Conservation (phyloP, 208 protist genomes). For the Polymyxa betae region DNA sequence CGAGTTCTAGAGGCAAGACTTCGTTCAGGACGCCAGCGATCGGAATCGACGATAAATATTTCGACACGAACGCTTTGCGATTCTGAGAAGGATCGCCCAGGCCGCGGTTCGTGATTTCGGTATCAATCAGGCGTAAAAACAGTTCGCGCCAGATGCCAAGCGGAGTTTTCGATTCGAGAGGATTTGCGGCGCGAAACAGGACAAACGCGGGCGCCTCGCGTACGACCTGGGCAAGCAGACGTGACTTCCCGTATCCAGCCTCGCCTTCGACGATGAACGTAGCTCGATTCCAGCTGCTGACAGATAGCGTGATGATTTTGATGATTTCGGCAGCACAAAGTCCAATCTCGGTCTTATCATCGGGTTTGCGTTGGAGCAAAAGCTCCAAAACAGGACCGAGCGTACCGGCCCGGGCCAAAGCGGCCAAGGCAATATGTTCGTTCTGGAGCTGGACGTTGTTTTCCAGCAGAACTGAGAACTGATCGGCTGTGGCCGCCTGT, state of each 20-base stretch:
- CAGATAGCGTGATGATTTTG: neutral
- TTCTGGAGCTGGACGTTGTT: neutral
- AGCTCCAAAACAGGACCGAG: neutral
- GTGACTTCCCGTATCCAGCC: conserved; percentile 26
- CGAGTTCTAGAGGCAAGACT: conserved; percentile 5
- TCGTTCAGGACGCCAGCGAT: conserved; percentile 38
- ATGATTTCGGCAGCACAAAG: conserved; percentile 4
- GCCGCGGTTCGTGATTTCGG: conserved; percentile 6
- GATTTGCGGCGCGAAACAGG: conserved; percentile 10
- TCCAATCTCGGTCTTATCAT: neutral
- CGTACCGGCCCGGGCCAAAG: neutral
- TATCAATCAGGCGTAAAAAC: conserved; percentile 43
- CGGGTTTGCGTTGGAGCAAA: neutral
- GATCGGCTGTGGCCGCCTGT: neutral
- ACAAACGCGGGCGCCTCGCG: conserved; percentile 29
- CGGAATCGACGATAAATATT: neutral
- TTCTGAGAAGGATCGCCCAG: neutral
- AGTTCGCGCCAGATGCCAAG: conserved; percentile 39
- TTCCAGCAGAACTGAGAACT: neutral
- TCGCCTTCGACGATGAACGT: conserved; percentile 24
- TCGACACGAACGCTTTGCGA: neutral
- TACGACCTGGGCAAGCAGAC: conserved; percentile 34
- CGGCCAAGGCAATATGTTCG: conserved; percentile 1
- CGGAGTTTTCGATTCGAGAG: conserved; percentile 24
- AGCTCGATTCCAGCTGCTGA: neutral